Conservation (phyloP, 2,329 filamentous ascomycete species). For the Claviceps pazoutovae region DNA sequence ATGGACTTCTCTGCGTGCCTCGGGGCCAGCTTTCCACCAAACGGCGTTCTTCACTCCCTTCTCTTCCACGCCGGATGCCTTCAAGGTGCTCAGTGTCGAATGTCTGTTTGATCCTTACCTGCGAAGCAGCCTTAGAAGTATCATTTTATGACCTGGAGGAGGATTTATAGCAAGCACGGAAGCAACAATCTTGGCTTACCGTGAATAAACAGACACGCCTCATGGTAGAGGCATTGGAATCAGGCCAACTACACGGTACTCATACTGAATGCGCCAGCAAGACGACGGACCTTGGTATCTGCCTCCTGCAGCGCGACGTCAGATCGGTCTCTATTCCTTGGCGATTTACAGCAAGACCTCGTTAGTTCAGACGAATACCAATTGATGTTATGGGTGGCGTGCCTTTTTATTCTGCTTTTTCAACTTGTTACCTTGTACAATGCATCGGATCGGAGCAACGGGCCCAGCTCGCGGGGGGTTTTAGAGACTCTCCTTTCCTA, state of each 20-base stretch:
- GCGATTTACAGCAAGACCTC: background rate
- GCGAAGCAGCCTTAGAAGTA: background rate
- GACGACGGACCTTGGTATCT: background rate
- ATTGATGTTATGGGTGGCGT: background rate
- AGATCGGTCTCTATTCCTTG: background rate
- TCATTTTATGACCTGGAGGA: background rate
- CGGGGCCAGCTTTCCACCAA: no score
- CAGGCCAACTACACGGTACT: background rate
- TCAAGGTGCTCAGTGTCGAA: background rate
- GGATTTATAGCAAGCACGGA: background rate
- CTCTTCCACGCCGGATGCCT: no score
- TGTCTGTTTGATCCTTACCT: background rate
- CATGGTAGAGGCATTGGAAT: slow-evolving; percentile 1
- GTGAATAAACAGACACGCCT: background rate
- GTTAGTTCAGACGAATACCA: background rate
- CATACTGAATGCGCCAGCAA: background rate
- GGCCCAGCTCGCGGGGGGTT: no score
- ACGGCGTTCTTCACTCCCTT: no score
- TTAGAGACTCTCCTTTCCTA: background rate
- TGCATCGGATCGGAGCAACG: no score
- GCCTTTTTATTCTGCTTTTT: background rate
- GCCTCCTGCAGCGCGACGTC: background rate
- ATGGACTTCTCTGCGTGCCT: no score
- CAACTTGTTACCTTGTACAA: background rate
- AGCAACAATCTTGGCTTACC: background rate